A percentile compares a stretch with the other conserved stretches of the same genome.
Evolutionary conservation across 305 asterid genomes (phyloP).

Genomic region (Fraxinus albicans): DNA sequence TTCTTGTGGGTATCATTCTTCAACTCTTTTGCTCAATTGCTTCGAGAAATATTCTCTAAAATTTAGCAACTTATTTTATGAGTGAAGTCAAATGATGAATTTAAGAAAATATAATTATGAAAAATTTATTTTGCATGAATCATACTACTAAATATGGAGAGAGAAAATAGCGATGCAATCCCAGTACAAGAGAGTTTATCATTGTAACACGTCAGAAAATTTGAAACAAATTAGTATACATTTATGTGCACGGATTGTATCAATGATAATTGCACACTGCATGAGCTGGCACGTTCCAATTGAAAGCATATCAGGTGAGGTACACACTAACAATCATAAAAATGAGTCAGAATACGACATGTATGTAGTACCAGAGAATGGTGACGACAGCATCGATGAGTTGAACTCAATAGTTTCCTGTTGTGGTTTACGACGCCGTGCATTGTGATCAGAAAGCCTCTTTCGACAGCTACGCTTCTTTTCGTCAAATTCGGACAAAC

Average conservation of each 20-base stretch:
- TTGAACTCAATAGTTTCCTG: conserved; percentile 64
- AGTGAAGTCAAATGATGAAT: not conserved
- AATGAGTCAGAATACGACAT: not conserved
- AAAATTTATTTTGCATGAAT: not conserved
- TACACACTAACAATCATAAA: not conserved
- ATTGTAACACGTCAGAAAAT: not conserved
- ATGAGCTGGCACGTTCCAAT: not conserved
- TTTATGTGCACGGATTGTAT: not conserved
- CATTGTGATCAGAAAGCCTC: conserved; percentile 84
- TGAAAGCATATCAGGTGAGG: not conserved
- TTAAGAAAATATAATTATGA: not conserved
- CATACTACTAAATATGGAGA: not conserved
- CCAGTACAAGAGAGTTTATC: not conserved
- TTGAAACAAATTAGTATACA: not conserved
- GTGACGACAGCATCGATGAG: conserved; percentile 49
- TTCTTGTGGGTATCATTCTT: not conserved
- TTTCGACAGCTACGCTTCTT: conserved; percentile 91
- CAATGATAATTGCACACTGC: conserved; percentile 5
- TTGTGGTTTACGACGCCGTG: conserved; percentile 83
- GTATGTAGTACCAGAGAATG: conserved; percentile 54
- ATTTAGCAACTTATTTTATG: not conserved
- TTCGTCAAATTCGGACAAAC: conserved; percentile 73
- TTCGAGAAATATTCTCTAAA: not conserved
- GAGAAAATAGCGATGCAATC: not conserved
- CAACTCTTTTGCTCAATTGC: not conserved